These are phyloP conservation scores for Eryngium alpinum DNA, from an alignment of 140 eudicot genomes.

Conservation along the genomic window DNA sequence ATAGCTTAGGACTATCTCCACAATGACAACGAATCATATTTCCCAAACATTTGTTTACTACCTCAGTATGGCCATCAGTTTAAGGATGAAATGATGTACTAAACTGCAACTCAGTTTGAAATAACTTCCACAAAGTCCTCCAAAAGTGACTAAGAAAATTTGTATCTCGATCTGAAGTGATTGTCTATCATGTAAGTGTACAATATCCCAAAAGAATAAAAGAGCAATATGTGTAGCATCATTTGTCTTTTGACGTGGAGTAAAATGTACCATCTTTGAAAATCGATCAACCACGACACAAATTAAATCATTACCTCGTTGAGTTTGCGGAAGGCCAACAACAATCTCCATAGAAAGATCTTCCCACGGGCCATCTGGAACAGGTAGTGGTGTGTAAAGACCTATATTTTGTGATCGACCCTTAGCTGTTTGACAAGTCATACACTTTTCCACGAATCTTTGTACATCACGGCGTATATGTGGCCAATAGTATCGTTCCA, in stretches of 20 bases:
- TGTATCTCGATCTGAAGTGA: too few relatives aligned
- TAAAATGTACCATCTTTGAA: not conserved
- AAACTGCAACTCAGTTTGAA: too few relatives aligned
- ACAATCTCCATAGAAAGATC: too few relatives aligned
- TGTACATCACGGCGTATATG: not conserved
- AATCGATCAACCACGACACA: not conserved
- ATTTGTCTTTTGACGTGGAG: not conserved
- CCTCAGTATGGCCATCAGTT: too few relatives aligned
- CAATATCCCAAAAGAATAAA: not conserved
- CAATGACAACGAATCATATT: not conserved
- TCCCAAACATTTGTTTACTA: not conserved
- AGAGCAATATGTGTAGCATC: not conserved
- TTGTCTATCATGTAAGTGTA: too few relatives aligned
- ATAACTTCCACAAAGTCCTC: too few relatives aligned
- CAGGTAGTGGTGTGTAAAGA: not conserved
- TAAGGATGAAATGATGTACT: not conserved
- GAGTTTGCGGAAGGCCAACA: too few relatives aligned
- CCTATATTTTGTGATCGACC: not conserved
- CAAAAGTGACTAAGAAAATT: too few relatives aligned
- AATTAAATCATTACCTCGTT: not conserved
- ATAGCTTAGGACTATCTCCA: not conserved
- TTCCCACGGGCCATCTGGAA: not conserved
- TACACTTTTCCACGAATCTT: not conserved
- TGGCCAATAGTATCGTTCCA: not conserved
- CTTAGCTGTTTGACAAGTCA: not conserved